phyloP scores from a whole-genome alignment of 208 protist species.

The Acanthamoeba sp. region DNA sequence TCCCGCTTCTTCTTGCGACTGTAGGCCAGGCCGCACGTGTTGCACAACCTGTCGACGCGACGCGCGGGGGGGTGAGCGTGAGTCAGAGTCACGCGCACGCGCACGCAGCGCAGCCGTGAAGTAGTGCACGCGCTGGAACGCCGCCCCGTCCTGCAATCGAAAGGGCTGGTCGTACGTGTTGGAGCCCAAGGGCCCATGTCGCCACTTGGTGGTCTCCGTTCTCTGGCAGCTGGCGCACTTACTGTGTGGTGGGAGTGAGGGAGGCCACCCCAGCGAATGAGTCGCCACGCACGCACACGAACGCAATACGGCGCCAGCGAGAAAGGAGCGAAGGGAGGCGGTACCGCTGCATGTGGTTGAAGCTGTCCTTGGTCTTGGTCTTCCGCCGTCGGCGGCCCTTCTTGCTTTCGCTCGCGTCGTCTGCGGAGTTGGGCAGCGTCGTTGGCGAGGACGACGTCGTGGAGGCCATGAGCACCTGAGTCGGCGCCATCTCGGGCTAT shows the following conservation, averaged over 20 bases:
- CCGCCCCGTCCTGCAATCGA: too few relatives aligned
- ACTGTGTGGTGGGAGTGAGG: not conserved
- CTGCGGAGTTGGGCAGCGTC: not conserved
- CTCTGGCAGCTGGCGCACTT: constrained; percentile 48
- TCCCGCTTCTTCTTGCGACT: constrained; percentile 60
- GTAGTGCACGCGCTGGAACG: too few relatives aligned
- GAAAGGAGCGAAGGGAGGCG: too few relatives aligned
- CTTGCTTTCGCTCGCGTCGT: not conserved
- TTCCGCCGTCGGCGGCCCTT: constrained; percentile 17
- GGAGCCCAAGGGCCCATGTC: constrained; percentile 28
- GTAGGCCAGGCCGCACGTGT: constrained; percentile 59
- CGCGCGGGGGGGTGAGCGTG: not conserved
- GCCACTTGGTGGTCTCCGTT: constrained; percentile 60
- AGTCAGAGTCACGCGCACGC: not conserved
- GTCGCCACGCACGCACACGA: not conserved
- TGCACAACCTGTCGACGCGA: not conserved
- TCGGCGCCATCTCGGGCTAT: not conserved
- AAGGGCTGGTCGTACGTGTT: constrained; percentile 59
- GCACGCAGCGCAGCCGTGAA: too few relatives aligned
- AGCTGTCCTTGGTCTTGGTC: constrained; percentile 60
- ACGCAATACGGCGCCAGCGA: not conserved
- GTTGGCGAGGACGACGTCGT: not conserved
- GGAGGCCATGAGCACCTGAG: not conserved
- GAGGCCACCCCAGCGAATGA: not conserved
- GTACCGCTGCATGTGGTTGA: constrained; percentile 58